Evolutionary conservation across 1,139 yeast species (phyloP).

Genomic region (Pneumocystis wakefieldiae): DNA sequence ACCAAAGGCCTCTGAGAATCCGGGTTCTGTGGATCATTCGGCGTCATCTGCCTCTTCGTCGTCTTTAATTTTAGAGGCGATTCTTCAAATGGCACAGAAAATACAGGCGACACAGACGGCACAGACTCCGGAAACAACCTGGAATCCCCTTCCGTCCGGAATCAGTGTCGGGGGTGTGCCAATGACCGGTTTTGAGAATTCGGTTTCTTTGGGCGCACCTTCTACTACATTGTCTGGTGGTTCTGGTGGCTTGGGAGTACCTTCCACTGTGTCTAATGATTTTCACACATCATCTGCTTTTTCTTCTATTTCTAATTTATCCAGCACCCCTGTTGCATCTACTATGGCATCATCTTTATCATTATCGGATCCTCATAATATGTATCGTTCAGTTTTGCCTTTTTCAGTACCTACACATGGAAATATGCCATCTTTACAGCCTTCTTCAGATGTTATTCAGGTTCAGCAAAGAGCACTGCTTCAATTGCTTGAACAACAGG

Average conservation of each 20-base stretch:
- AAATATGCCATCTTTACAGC: background rate
- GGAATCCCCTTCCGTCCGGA: conserved; percentile 15
- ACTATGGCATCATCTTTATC: too few species aligned
- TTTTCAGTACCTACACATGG: too few species aligned
- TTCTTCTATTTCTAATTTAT: too few species aligned
- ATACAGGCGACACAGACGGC: conserved; percentile 11
- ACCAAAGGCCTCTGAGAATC: too few species aligned
- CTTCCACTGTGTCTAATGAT: too few species aligned
- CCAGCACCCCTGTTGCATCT: too few species aligned
- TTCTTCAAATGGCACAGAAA: conserved; percentile 27
- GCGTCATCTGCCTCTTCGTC: conserved; percentile 9
- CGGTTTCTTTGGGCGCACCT: conserved; percentile 1
- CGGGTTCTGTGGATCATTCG: too few species aligned
- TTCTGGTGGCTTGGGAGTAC: too few species aligned
- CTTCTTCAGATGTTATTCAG: background rate
- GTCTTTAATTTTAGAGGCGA: conserved; percentile 27
- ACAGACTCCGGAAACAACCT: background rate
- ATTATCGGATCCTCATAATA: too few species aligned
- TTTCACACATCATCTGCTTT: too few species aligned
- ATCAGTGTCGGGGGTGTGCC: conserved; percentile 3
- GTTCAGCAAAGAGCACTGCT: conserved; percentile 32
- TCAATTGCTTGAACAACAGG: conserved; percentile 28
- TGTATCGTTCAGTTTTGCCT: too few species aligned
- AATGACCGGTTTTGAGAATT: background rate
- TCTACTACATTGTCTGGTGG: conserved; percentile 1